phyloP scores from a whole-genome alignment of 1,284 basidiomycete genomes.

The Neonothopanus nambi region DNA sequence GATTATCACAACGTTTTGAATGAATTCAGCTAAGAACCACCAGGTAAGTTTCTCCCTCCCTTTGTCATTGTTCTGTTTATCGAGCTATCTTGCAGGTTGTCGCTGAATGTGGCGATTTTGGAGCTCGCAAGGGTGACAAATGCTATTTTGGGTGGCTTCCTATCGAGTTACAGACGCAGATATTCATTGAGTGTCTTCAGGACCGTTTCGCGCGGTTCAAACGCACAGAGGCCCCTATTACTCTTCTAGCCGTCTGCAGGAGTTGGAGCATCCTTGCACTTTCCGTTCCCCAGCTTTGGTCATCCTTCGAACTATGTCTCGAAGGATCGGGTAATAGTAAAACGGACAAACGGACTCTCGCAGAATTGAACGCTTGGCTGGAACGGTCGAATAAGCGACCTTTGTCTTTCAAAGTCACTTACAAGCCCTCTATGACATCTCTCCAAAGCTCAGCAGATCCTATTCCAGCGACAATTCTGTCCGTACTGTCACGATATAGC shows the following conservation, averaged over 20 bases:
- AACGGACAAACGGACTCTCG: conserved; percentile 9
- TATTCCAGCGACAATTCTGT: conserved; percentile 29
- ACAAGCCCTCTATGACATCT: conserved; percentile 1
- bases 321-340: conserved; percentile 14
- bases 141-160: conserved; percentile 25
- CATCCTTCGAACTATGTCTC: conserved; percentile 33
- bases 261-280: conserved; percentile 36
- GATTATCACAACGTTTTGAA: neutral
- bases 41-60: neutral
- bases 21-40: neutral
- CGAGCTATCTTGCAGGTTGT: neutral
- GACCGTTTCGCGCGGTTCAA: conserved; percentile 27
- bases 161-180: conserved; percentile 37
- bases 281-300: conserved; percentile 40
- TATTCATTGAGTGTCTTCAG: conserved; percentile 32
- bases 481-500: conserved; percentile 31
- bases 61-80: neutral
- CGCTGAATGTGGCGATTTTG: neutral
- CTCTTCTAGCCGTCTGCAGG: conserved; percentile 36
- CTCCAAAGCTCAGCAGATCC: conserved; percentile 25
- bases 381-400: conserved; percentile 33
- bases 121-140: neutral
- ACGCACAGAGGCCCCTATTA: conserved; percentile 28
- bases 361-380: conserved; percentile 35
- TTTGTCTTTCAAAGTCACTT: conserved; percentile 34